Evolutionary conservation across 2,329 filamentous ascomycete genomes (phyloP), one percentile per base, ranked within the genome.

Genomic region (Coniochaeta ligniaria): DNA sequence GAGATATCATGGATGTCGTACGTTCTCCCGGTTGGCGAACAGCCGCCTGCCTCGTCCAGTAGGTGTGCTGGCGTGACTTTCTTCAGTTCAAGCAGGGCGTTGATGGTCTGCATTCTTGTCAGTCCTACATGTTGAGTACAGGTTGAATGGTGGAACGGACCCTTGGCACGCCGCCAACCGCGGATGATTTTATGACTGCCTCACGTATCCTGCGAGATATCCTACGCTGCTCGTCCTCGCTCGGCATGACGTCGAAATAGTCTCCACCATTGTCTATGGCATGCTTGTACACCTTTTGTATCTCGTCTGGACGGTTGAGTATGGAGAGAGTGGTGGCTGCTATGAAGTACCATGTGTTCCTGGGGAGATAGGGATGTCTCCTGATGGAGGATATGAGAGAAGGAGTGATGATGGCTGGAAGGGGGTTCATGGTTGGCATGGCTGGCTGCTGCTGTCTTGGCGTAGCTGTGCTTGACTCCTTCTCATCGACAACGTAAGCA

Each of bases 161-260:
- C 75, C 79, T 82, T 8, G 80, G 80, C 56, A 83, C 66, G 1
- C 81, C 80, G 17, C 75, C 75, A 47, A 83, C 74, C 1, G 78
- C 74, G 14, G 76, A 74, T 8, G 74, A 73, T 65, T 83, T 83
- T 35, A 83, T 69, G 31, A 83, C 68, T 1, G 78, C 78, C 66
- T 83, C 80, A 24, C 80, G 70, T 62, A 81, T 75, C 50, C 78
- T 74, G 50, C 78, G 71, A 2, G 75, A 73, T 56, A 82, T 76
- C n/a, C 63, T 63, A 59, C 80, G 68, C 60, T 77, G 72, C 60
- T 78, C 76, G 16, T 75, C 72, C 11, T 66, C 59, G 56, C 58
- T 68, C 45, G 62, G 68, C n/a, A 63, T 65, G 3, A 57, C 60
- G 35, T 71, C 70, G 20, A 56, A 57, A 11, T 63, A 58, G 8